phyloP scores from a whole-genome alignment of 495 filamentous ascomycete genomes.

The Penicillium angulare region DNA sequence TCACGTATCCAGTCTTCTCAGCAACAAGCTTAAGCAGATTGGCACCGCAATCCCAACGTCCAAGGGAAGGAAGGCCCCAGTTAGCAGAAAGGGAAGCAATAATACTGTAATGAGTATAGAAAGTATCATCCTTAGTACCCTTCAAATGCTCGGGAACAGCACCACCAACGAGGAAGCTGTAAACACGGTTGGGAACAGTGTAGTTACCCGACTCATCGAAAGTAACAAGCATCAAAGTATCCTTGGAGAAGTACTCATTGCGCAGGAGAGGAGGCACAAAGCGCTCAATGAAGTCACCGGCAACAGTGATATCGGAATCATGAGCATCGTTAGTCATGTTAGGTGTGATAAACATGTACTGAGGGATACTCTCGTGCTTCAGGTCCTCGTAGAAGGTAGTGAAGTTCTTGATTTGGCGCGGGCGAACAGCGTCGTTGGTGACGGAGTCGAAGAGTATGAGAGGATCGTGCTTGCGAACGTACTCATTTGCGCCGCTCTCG shows the following conservation, averaged over 20 bases:
- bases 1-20: conserved; percentile 55
- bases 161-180: conserved; percentile 63
- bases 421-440: conserved; percentile 50
- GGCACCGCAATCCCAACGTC: conserved; percentile 69
- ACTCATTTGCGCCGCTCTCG: conserved; percentile 54
- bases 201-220: conserved; percentile 68
- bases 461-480: conserved; percentile 80
- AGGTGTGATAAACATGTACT: conserved; percentile 74
- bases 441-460: conserved; percentile 59
- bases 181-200: conserved; percentile 53
- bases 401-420: conserved; percentile 66
- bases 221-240: conserved; percentile 65
- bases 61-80: conserved; percentile 66
- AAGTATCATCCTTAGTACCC: conserved; percentile 62
- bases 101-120: conserved; percentile 72
- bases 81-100: conserved; percentile 65
- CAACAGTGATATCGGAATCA: conserved; percentile 62
- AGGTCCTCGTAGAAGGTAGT: conserved; percentile 62
- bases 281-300: conserved; percentile 53
- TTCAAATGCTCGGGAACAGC: conserved; percentile 56
- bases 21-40: conserved; percentile 65
- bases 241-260: conserved; percentile 64
- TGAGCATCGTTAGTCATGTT: conserved; percentile 77
- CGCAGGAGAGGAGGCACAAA: conserved; percentile 63
- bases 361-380: conserved; percentile 55